Percentiles rank a stretch among this genome's conserved stretches.
phyloP scores from a whole-genome alignment of 192 early-diverging fungal genomes.

The Coemansia sp. region DNA sequence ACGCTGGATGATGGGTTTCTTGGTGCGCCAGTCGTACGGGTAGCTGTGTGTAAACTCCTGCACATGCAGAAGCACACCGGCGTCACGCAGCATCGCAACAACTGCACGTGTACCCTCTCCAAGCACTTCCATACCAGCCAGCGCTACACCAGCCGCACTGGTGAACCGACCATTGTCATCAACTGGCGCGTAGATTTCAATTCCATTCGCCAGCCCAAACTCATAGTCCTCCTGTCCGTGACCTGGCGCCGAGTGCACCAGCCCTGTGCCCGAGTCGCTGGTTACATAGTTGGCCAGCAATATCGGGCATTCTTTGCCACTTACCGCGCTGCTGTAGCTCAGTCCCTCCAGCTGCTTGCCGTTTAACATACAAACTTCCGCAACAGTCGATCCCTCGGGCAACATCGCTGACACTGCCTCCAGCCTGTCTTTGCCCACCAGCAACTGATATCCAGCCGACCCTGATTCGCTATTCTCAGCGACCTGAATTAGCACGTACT shows the following conservation, averaged over 20 bases:
- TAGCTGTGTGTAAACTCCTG: slow-evolving; percentile 68
- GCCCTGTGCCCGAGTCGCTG: slow-evolving; percentile 70
- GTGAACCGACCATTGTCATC: slow-evolving; percentile 70
- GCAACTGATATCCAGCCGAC: slow-evolving; percentile 10
- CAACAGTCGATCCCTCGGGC: slow-evolving; percentile 2
- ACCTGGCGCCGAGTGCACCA: slow-evolving; percentile 82
- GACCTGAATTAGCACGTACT: slow-evolving; percentile 57
- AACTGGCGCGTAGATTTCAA: slow-evolving; percentile 69
- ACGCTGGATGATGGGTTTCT: slow-evolving; percentile 73
- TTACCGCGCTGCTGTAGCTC: slow-evolving; percentile 60
- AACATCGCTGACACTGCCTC: slow-evolving; percentile 17
- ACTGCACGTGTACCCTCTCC: slow-evolving; percentile 60
- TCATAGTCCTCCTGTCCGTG: slow-evolving; percentile 86
- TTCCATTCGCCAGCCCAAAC: slow-evolving; percentile 54
- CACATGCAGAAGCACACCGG: slow-evolving; percentile 52
- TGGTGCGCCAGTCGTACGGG: slow-evolving; percentile 85
- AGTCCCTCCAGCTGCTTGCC: slow-evolving; percentile 59
- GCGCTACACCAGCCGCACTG: slow-evolving; percentile 58
- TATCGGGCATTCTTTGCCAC: slow-evolving; percentile 53
- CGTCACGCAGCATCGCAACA: slow-evolving; percentile 53
- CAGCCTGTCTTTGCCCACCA: slow-evolving; percentile 33
- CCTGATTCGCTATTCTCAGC: not conserved
- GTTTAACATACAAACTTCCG: slow-evolving; percentile 8
- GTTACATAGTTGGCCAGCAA: slow-evolving; percentile 68
- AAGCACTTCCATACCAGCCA: slow-evolving; percentile 65